These are phyloP conservation scores for Hericium coralloides DNA, from an alignment of 768 basidiomycete genomes.

Conservation along the genomic window DNA sequence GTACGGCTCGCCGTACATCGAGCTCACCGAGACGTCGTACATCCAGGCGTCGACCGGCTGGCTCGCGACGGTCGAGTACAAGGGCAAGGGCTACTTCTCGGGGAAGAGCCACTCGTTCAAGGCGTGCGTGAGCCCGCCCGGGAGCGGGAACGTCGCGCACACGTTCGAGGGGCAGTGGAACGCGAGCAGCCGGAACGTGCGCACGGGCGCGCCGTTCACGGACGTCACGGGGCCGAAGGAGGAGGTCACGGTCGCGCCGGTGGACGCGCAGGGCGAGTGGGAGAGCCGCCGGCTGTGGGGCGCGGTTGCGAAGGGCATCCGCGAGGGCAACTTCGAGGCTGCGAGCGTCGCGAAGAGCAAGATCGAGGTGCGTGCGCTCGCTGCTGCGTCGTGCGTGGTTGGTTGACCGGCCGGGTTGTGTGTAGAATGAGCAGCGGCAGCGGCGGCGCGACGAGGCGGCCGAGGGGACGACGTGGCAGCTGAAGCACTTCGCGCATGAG, in stretches of 20 bases:
- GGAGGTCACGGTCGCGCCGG: slow-evolving; percentile 56
- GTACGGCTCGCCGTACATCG: slow-evolving; percentile 88
- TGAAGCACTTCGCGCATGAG: slow-evolving; percentile 69
- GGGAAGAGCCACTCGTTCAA: slow-evolving; percentile 94
- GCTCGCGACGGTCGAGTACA: slow-evolving; percentile 73
- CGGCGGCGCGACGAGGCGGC: slow-evolving; percentile 73
- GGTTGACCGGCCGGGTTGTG: not conserved
- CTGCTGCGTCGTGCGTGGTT: not conserved
- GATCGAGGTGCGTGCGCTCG: slow-evolving; percentile 61
- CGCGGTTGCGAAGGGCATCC: slow-evolving; percentile 83
- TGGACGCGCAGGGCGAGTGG: slow-evolving; percentile 65
- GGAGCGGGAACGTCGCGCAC: slow-evolving; percentile 18
- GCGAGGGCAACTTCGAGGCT: slow-evolving; percentile 85
- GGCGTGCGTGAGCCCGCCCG: slow-evolving; percentile 49
- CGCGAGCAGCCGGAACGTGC: slow-evolving; percentile 46
- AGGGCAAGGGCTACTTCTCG: slow-evolving; percentile 91
- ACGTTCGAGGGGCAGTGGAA: slow-evolving; percentile 81
- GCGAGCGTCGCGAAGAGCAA: slow-evolving; percentile 82
- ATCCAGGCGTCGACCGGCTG: slow-evolving; percentile 65
- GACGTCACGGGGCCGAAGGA: slow-evolving; percentile 69
- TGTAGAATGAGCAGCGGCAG: slow-evolving; percentile 88
- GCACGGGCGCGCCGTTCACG: slow-evolving; percentile 52
- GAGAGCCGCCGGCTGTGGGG: slow-evolving; percentile 85
- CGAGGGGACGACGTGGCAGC: slow-evolving; percentile 60
- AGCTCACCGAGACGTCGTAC: slow-evolving; percentile 74